Conservation (phyloP, 148 eudicot species). For the Rhododendron ferrugineum region DNA sequence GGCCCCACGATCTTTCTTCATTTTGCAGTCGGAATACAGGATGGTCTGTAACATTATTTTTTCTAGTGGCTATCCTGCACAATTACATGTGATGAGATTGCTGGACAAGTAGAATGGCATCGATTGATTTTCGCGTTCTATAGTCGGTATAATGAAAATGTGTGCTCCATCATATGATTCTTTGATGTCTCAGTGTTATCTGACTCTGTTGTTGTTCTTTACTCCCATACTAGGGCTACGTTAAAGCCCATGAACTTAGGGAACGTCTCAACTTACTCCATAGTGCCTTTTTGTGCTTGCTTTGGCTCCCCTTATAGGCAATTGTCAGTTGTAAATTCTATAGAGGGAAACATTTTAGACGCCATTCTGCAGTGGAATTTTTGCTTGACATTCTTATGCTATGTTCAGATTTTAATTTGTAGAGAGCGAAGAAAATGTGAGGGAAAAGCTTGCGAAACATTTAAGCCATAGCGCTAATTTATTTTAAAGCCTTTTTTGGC, state of each 20-base stretch:
- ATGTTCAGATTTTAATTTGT: too few relatives aligned
- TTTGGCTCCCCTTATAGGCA: background rate
- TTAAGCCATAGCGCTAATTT: too few relatives aligned
- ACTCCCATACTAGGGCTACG: background rate
- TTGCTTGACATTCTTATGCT: background rate
- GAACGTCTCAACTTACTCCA: background rate
- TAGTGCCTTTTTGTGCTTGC: background rate
- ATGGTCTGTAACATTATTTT: constrained; percentile 29
- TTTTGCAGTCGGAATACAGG: constrained; percentile 24
- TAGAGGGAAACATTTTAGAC: background rate
- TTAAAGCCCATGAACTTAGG: background rate
- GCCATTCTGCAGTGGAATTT: background rate
- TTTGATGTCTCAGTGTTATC: background rate
- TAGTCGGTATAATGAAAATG: background rate
- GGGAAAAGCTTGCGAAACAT: background rate
- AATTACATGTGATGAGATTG: constrained; percentile 2
- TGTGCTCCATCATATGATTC: background rate
- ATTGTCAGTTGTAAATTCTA: background rate
- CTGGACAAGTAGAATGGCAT: background rate
- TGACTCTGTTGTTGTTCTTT: background rate
- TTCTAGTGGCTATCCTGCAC: constrained; percentile 26
- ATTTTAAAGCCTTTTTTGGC: background rate
- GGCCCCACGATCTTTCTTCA: constrained; percentile 48
- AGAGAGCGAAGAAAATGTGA: background rate
- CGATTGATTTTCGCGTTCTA: background rate